A percentile compares a stretch with the other conserved stretches of the same genome.
Conservation (phyloP, 2,329 filamentous ascomycete genomes). For the Colletotrichum tanaceti region DNA sequence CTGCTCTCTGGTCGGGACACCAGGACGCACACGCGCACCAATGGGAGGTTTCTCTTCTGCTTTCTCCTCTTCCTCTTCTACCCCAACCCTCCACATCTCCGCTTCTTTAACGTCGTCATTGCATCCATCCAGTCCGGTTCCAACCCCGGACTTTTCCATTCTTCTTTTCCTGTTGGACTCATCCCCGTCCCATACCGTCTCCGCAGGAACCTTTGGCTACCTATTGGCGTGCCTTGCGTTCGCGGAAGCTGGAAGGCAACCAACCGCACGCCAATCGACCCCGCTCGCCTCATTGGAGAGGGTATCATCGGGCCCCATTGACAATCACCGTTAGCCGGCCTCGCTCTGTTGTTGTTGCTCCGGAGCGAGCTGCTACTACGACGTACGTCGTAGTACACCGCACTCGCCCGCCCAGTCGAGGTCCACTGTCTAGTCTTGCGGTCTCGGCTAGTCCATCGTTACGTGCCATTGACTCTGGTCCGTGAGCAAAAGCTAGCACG, state of each 20-base stretch:
- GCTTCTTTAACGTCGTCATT: slow-evolving; percentile 34
- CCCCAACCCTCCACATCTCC: slow-evolving; percentile 22
- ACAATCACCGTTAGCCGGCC: slow-evolving; percentile 14
- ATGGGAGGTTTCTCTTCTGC: slow-evolving; percentile 8
- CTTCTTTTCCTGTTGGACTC: slow-evolving; percentile 5
- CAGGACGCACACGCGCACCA: slow-evolving; percentile 35
- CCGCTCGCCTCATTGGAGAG: slow-evolving; percentile 32
- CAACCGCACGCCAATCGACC: slow-evolving; percentile 23
- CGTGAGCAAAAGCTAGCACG: slow-evolving; percentile 2
- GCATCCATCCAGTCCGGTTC: slow-evolving; percentile 16
- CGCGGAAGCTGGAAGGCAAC: slow-evolving; percentile 33
- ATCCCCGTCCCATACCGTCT: background rate
- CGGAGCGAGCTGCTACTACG: slow-evolving; percentile 21
- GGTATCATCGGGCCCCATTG: slow-evolving; percentile 30
- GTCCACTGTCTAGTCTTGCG: slow-evolving; percentile 11
- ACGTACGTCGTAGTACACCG: too few species aligned
- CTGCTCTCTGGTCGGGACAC: background rate
- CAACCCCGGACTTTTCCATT: slow-evolving; percentile 28
- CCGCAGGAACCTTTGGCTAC: slow-evolving; percentile 24
- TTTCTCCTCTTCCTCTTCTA: slow-evolving; percentile 12
- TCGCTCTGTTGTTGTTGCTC: slow-evolving; percentile 25
- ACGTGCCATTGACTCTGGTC: slow-evolving; percentile 14
- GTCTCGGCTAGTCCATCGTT: slow-evolving; percentile 8
- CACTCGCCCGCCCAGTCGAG: slow-evolving; percentile 5
- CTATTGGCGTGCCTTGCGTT: slow-evolving; percentile 20